These are phyloP conservation scores for Micromonas pusilla DNA, from an alignment of 139 green algal genomes.

Conservation along the genomic window DNA sequence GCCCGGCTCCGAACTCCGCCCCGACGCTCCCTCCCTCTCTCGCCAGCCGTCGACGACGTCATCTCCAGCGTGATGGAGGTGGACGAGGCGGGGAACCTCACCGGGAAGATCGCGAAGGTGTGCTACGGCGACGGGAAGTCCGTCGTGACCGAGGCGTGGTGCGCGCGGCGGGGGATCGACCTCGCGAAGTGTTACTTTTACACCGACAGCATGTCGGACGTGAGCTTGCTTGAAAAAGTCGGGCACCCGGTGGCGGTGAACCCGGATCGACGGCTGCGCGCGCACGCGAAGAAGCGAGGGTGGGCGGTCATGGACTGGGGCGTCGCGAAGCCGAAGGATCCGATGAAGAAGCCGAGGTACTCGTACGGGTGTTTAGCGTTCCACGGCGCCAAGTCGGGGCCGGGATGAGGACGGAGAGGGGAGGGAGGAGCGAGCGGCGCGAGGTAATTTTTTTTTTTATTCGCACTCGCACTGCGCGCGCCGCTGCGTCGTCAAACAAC, in stretches of 20 bases:
- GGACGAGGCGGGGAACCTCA: neutral
- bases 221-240: slow-evolving; percentile 1
- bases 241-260: slow-evolving; percentile 13
- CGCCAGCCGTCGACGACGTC: neutral
- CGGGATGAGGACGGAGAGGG: neutral
- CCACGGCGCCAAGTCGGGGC: neutral
- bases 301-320: slow-evolving; percentile 15
- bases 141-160: slow-evolving; percentile 7
- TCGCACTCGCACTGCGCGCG: too few species aligned
- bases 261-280: slow-evolving; percentile 1
- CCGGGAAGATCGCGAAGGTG: neutral
- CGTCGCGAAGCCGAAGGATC: neutral
- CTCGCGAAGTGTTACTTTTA: slow-evolving; percentile 20
- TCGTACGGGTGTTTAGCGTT: slow-evolving; percentile 7
- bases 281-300: neutral
- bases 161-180: neutral
- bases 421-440: too few species aligned
- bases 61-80: slow-evolving; percentile 1
- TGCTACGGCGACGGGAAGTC: slow-evolving; percentile 14
- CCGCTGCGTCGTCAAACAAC: too few species aligned
- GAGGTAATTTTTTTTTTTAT: too few species aligned
- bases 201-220: slow-evolving; percentile 10
- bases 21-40: too few species aligned
- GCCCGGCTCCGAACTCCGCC: too few species aligned
- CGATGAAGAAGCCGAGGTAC: slow-evolving; percentile 8